Percentiles rank a stretch among this genome's conserved stretches.
phyloP scores from a whole-genome alignment of 371 early-diverging fungal species.

The Mucor saturninus region DNA sequence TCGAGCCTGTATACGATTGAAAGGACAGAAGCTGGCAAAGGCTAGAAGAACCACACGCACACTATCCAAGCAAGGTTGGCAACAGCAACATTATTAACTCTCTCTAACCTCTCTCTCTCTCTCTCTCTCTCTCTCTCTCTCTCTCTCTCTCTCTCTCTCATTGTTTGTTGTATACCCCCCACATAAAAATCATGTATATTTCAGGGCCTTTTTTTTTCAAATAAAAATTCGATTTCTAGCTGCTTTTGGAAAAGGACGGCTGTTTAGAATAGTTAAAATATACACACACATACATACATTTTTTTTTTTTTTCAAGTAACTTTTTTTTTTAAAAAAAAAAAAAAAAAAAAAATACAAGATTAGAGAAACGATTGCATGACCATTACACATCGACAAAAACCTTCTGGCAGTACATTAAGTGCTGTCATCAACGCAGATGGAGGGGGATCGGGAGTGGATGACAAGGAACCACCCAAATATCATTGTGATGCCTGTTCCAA shows the following conservation, averaged over 20 bases:
- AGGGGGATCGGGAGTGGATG: slow-evolving; percentile 39
- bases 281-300: not conserved
- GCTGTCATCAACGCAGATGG: slow-evolving; percentile 30
- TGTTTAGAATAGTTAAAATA: too few species aligned
- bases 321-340: not conserved
- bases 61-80: slow-evolving; percentile 28
- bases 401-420: slow-evolving; percentile 35
- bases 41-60: slow-evolving; percentile 7
- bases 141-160: too few species aligned
- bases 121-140: too few species aligned
- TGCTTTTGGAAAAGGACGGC: too few species aligned
- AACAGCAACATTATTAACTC: slow-evolving; percentile 22
- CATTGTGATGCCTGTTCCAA: slow-evolving; percentile 93
- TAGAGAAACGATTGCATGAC: slow-evolving; percentile 34
- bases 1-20: slow-evolving; percentile 34
- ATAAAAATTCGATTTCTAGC: too few species aligned
- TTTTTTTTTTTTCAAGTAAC: not conserved
- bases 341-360: not conserved
- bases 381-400: slow-evolving; percentile 54
- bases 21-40: slow-evolving; percentile 6
- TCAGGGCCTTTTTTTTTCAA: too few species aligned
- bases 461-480: slow-evolving; percentile 66
- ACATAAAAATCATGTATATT: too few species aligned
- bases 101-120: too few species aligned
- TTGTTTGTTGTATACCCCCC: too few species aligned